Conservation (phyloP, 768 basidiomycete species). For the Amanita muscaria region DNA sequence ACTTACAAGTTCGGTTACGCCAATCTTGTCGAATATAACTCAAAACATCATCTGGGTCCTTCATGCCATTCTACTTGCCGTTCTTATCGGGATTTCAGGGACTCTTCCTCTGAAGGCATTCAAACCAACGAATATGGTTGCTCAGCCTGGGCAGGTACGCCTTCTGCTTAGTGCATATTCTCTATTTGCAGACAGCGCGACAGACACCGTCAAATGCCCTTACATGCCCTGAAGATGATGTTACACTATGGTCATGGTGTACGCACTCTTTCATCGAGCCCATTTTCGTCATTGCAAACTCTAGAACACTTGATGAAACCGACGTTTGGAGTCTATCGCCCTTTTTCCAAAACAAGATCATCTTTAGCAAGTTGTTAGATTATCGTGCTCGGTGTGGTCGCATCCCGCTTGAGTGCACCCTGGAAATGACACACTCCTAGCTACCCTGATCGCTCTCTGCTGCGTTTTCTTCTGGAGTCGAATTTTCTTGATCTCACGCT, state of each 20-base stretch:
- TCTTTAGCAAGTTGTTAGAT: slow-evolving; percentile 54
- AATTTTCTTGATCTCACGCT: slow-evolving; percentile 65
- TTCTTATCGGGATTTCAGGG: slow-evolving; percentile 44
- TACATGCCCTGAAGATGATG: slow-evolving; percentile 59
- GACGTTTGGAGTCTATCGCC: slow-evolving; percentile 64
- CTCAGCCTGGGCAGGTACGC: slow-evolving; percentile 38
- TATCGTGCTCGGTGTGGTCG: slow-evolving; percentile 34
- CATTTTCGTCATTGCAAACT: slow-evolving; percentile 42
- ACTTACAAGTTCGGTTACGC: slow-evolving; percentile 4
- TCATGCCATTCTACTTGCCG: slow-evolving; percentile 24
- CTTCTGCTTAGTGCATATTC: background rate
- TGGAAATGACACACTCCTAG: slow-evolving; percentile 21
- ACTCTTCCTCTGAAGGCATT: slow-evolving; percentile 42
- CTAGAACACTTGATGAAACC: slow-evolving; percentile 37
- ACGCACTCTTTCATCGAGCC: slow-evolving; percentile 60
- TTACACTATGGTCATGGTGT: slow-evolving; percentile 56
- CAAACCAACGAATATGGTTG: slow-evolving; percentile 40
- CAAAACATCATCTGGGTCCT: background rate
- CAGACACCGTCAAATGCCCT: slow-evolving; percentile 41
- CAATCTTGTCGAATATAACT: background rate
- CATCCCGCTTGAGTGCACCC: background rate
- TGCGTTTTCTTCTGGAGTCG: slow-evolving; percentile 54
- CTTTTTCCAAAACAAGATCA: slow-evolving; percentile 56
- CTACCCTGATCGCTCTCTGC: slow-evolving; percentile 45
- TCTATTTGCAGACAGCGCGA: slow-evolving; percentile 2